Percentiles rank a stretch among this genome's conserved stretches.
These are phyloP conservation scores for Eragrostis curvula DNA, from an alignment of 176 grass and related monocot genomes.

Conservation along the genomic window DNA sequence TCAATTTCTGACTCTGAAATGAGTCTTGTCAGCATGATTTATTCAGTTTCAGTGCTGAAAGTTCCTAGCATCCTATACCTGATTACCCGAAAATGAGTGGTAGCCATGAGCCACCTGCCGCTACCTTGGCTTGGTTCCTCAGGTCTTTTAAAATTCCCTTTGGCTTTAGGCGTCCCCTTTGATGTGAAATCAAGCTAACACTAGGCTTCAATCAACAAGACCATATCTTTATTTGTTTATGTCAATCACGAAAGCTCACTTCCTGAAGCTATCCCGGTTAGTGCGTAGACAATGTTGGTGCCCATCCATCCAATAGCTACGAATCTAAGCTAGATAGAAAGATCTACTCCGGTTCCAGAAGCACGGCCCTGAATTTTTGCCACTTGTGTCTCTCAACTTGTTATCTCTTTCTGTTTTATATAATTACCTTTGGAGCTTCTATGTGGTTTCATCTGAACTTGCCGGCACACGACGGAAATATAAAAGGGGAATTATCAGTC, in stretches of 20 bases:
- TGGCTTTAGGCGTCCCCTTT: conserved; percentile 2
- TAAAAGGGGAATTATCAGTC: not conserved
- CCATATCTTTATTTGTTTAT: conserved; percentile 31
- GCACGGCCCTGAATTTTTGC: conserved; percentile 2
- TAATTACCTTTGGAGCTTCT: conserved; percentile 3
- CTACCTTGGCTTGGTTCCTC: not conserved
- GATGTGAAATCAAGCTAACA: conserved; percentile 26
- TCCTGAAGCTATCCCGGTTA: not conserved
- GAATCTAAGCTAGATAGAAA: conserved; percentile 32
- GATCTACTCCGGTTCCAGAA: conserved; percentile 9
- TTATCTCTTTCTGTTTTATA: conserved; percentile 7
- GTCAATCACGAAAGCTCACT: conserved; percentile 14
- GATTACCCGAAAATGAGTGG: not conserved
- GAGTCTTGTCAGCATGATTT: not conserved
- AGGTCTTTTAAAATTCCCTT: conserved; percentile 25
- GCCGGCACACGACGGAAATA: not conserved
- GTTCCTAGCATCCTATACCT: not conserved
- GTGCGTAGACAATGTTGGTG: conserved; percentile 15
- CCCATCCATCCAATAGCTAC: not conserved
- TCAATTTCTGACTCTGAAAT: conserved; percentile 6
- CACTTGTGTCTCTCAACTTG: conserved; percentile 1
- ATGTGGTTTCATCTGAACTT: conserved; percentile 24
- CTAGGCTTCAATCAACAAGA: not conserved
- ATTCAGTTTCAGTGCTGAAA: conserved; percentile 6
- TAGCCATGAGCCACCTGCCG: not conserved